phyloP scores from a whole-genome alignment of 2,329 filamentous ascomycete genomes.

The Fusarium pseudoanthophilum region DNA sequence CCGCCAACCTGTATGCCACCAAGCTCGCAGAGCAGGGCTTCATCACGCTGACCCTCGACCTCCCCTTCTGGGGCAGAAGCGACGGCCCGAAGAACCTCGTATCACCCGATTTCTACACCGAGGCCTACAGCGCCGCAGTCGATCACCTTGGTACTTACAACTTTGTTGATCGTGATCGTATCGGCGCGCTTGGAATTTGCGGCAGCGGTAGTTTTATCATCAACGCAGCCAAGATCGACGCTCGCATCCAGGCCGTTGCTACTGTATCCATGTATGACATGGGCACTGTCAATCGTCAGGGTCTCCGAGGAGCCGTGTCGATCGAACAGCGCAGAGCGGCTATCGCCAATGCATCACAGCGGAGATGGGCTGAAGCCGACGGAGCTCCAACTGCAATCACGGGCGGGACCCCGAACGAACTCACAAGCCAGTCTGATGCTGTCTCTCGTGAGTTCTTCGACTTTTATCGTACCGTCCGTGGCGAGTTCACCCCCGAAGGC shows the following conservation, averaged over 20 bases:
- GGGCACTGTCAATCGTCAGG: neutral
- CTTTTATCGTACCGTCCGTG: neutral
- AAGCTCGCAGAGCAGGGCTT: constrained; percentile 2
- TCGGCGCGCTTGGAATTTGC: neutral
- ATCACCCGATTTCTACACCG: neutral
- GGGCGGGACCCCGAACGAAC: neutral
- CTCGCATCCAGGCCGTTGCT: neutral
- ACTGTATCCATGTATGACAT: constrained; percentile 2
- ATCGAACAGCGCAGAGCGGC: neutral
- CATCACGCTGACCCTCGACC: neutral
- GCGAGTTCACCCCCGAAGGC: neutral
- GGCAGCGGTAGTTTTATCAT: neutral
- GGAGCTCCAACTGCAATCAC: neutral
- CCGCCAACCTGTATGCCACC: neutral
- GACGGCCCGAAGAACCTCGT: neutral
- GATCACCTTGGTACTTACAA: neutral
- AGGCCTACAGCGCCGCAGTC: neutral
- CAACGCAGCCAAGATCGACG: neutral
- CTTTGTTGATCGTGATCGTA: neutral
- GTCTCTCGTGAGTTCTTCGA: neutral
- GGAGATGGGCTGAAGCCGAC: neutral
- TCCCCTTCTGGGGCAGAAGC: neutral
- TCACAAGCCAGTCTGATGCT: neutral
- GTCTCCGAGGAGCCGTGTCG: neutral
- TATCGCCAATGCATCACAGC: neutral